phyloP scores from a whole-genome alignment of 257 asterid species.

The Salvia hispanica region DNA sequence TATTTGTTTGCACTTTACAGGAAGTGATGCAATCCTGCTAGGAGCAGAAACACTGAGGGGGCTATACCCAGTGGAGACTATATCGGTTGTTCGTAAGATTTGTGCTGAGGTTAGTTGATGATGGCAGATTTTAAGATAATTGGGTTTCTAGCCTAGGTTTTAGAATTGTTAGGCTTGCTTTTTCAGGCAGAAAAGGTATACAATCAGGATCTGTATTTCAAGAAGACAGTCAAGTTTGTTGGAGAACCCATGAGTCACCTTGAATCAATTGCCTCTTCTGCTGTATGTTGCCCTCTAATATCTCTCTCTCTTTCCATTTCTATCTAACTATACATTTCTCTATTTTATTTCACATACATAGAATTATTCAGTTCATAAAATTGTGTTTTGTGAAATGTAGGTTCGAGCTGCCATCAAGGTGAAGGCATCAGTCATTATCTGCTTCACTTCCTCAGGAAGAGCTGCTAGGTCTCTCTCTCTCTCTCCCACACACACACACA shows the following conservation, averaged over 20 bases:
- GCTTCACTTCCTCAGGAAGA: conserved; percentile 94
- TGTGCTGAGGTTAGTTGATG: conserved; percentile 51
- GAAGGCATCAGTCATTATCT: conserved; percentile 87
- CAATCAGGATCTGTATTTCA: conserved; percentile 82
- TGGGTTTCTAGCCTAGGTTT: no score
- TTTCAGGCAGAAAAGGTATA: conserved; percentile 88
- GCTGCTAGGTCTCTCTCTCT: conserved; percentile 67
- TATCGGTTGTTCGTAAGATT: conserved; percentile 78
- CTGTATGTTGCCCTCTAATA: conserved; percentile 42
- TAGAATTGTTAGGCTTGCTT: no score
- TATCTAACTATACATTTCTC: no score
- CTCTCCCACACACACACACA: neutral
- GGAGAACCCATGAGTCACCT: conserved; percentile 91
- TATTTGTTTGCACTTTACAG: conserved; percentile 32
- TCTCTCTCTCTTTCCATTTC: neutral
- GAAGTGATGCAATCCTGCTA: conserved; percentile 59
- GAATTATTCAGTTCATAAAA: no score
- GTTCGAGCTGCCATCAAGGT: conserved; percentile 96
- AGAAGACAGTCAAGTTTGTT: conserved; percentile 62
- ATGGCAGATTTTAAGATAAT: no score
- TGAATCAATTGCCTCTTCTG: conserved; percentile 89
- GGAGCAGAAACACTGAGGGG: conserved; percentile 69
- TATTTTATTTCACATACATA: no score
- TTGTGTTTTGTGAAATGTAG: conserved; percentile 34
- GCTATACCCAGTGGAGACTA: conserved; percentile 56